Evolutionary conservation across 2,329 filamentous ascomycete species (phyloP).

Genomic region (Fusarium globosum): DNA sequence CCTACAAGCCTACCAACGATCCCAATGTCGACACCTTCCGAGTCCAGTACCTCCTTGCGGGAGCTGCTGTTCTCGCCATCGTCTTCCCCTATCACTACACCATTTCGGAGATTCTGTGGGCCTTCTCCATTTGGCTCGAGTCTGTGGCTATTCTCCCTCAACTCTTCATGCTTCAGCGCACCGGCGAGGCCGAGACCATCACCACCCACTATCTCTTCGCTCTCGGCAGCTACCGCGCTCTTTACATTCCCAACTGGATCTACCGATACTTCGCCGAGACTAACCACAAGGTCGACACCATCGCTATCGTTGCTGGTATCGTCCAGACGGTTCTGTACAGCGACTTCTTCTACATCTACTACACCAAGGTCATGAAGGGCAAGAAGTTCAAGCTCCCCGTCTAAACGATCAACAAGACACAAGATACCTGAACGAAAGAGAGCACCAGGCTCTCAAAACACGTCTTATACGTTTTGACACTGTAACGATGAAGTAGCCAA

Average conservation of each 20-base stretch:
- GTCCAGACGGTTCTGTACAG: slow-evolving; percentile 96
- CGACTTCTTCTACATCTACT: slow-evolving; percentile 99
- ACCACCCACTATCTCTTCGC: slow-evolving; percentile 98
- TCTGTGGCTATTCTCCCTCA: slow-evolving; percentile 96
- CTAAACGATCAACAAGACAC: slow-evolving; percentile 54
- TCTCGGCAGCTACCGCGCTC: slow-evolving; percentile 86
- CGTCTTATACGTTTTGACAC: slow-evolving; percentile 10
- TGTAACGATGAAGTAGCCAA: slow-evolving; percentile 33
- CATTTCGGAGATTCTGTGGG: slow-evolving; percentile 89
- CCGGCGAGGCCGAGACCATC: slow-evolving; percentile 98
- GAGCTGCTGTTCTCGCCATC: slow-evolving; percentile 80
- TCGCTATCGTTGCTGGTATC: slow-evolving; percentile 88
- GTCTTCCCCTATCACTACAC: slow-evolving; percentile 89
- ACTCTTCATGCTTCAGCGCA: slow-evolving; percentile 97
- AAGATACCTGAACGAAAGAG: slow-evolving; percentile 25
- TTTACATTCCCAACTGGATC: slow-evolving; percentile 99
- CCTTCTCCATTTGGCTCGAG: slow-evolving; percentile 98
- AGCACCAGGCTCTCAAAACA: slow-evolving; percentile 14
- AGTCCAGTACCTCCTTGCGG: slow-evolving; percentile 90
- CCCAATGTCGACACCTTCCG: slow-evolving; percentile 98
- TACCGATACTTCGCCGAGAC: slow-evolving; percentile 85
- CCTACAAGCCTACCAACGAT: slow-evolving; percentile 97
- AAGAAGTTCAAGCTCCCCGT: slow-evolving; percentile 90
- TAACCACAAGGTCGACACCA: slow-evolving; percentile 80
- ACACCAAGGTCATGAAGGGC: slow-evolving; percentile 92